Conservation (phyloP, 495 filamentous ascomycete species). For the Neurospora sp. region DNA sequence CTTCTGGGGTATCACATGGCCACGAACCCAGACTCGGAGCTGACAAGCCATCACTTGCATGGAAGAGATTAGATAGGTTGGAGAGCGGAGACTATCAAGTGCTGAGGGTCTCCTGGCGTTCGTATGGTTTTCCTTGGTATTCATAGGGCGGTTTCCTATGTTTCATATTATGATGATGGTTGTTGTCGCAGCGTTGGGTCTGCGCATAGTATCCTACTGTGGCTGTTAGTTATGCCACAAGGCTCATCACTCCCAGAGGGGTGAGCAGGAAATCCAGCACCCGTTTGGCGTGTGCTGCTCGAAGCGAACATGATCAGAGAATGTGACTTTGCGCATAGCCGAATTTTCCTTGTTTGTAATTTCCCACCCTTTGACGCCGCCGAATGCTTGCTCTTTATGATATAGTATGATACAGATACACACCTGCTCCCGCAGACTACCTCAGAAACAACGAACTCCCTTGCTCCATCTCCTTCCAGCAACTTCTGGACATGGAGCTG, state of each 20-base stretch:
- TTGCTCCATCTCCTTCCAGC: not conserved
- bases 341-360: not conserved
- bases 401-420: not conserved
- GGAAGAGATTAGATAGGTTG: not conserved
- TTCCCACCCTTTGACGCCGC: not conserved
- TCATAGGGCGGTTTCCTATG: slow-evolving; percentile 3
- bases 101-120: slow-evolving; percentile 42
- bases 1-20: not conserved
- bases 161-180: not conserved
- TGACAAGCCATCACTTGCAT: not conserved
- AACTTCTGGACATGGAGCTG: not conserved
- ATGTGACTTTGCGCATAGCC: not conserved
- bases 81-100: slow-evolving; percentile 37
- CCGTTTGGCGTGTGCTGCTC: not conserved
- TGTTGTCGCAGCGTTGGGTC: not conserved
- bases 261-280: not conserved
- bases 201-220: not conserved
- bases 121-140: not conserved
- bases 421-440: not conserved
- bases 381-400: not conserved
- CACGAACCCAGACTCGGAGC: not conserved
- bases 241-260: not conserved
- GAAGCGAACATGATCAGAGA: not conserved
- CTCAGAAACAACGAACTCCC: not conserved
- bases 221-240: no score